Evolutionary conservation across 768 basidiomycete genomes (phyloP), one percentile per base, ranked within the genome.

Genomic region (Tulasnella sp.): DNA sequence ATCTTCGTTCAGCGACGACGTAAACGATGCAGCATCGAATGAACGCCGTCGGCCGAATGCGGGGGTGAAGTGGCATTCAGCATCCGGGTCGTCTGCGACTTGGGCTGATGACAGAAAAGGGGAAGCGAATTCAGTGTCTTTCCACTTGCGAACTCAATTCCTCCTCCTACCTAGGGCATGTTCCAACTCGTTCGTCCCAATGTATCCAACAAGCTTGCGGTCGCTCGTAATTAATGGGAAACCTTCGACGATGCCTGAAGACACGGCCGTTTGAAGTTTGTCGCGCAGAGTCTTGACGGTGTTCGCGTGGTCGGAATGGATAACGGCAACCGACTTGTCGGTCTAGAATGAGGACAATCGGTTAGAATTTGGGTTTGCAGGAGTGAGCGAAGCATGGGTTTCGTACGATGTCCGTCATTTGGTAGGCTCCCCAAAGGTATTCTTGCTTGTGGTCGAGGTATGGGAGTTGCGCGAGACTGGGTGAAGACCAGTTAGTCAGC

Each of bases 391-490:
- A n/a, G n/a, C n/a, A n/a, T n/a, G n/a, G n/a, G n/a, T n/a, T 9
- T 71, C 93, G 75, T 83, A 96, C 95, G 77, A 95, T 92, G 83
- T 97, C 94, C 68, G 86, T 88, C 74, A 96, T 92, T 78, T 92
- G 90, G 16, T 91, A 87, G 44, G 87, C 87, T 0, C 92, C 94
- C 95, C 96, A 98, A 34, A 94, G 86, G 83, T 97, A 95, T 83
- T 96, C 92, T 81, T 93, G 91, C 85, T 97, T 99, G 71, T 91
- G 87, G 84, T 99, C 95, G 80, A 99, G 89, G 84, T 95, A 99
- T 0, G 98, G 98, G 16, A 99, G 89, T 84, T 97, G 92, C 62
- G 91, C 90, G 38, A 98, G 88, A 42, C 91, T 91, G 38, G 68
- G 4, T 91, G 27, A 58, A 6, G 19, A 36, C 71, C 34, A 34